These are phyloP conservation scores for Collybia nuda DNA, from an alignment of 768 basidiomycete species.

Conservation along the genomic window DNA sequence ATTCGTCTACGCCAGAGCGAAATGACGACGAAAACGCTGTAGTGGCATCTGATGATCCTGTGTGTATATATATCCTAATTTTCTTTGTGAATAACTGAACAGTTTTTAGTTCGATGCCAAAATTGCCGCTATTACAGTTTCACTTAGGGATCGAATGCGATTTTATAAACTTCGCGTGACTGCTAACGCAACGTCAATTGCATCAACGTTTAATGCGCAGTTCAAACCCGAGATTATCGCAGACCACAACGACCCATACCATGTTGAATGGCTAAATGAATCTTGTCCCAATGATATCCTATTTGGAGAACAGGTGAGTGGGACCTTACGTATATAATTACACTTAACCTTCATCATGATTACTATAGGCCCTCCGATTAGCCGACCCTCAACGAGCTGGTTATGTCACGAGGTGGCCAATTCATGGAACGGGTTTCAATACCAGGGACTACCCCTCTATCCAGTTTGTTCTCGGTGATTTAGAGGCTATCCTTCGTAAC, in stretches of 20 bases:
- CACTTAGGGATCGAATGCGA: conserved; percentile 79
- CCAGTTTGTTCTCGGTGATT: conserved; percentile 73
- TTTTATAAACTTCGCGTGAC: conserved; percentile 83
- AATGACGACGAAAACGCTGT: conserved; percentile 54
- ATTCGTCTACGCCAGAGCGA: conserved; percentile 16
- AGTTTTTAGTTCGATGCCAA: conserved; percentile 68
- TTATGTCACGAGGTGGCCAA: conserved; percentile 81
- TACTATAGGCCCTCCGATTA: conserved; percentile 61
- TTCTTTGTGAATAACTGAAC: background rate
- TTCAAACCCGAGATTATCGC: conserved; percentile 86
- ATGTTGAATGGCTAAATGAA: conserved; percentile 80
- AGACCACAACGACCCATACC: conserved; percentile 80
- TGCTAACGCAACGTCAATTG: conserved; percentile 66
- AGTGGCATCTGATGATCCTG: conserved; percentile 51
- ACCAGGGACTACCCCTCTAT: conserved; percentile 70
- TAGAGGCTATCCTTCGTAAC: conserved; percentile 65
- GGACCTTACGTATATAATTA: too few relatives aligned
- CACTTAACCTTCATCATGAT: background rate
- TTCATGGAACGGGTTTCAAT: conserved; percentile 82
- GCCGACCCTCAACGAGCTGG: conserved; percentile 66
- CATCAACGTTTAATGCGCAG: conserved; percentile 77
- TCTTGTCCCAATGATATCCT: conserved; percentile 49
- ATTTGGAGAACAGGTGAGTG: conserved; percentile 68
- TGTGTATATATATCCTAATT: conserved; percentile 29
- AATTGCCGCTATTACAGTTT: conserved; percentile 66